Percentiles rank a stretch among this genome's conserved stretches.
Evolutionary conservation across 1,139 yeast species (phyloP).

Genomic region (Taphrina deformans): DNA sequence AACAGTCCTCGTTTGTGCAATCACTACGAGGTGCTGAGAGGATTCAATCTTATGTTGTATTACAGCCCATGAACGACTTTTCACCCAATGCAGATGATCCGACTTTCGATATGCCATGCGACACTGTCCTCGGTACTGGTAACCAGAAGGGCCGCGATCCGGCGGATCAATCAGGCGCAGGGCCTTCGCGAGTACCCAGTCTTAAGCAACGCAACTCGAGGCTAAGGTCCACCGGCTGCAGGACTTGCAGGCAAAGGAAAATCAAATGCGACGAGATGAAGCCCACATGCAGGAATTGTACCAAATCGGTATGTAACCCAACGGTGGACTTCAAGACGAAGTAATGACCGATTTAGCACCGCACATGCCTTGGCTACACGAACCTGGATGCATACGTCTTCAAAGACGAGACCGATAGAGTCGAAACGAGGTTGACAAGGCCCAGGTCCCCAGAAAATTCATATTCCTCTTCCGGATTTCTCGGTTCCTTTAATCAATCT

Average conservation of each 20-base stretch:
- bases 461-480: not conserved
- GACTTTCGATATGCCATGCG: not conserved
- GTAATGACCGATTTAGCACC: not conserved
- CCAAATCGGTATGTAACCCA: slow-evolving; percentile 2
- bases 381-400: not conserved
- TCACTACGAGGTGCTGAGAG: not conserved
- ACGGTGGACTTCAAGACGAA: not conserved
- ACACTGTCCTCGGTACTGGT: not conserved
- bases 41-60: not conserved
- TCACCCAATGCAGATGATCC: not conserved
- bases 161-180: not conserved
- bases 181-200: not conserved
- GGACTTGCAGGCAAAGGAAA: slow-evolving; percentile 40
- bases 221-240: slow-evolving; percentile 38
- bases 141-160: not conserved
- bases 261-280: slow-evolving; percentile 41
- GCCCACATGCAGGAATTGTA: slow-evolving; percentile 40
- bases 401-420: not conserved
- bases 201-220: slow-evolving; percentile 8
- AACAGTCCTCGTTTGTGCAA: not conserved
- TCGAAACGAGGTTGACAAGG: not conserved
- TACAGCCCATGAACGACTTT: not conserved
- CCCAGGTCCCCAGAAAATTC: not conserved
- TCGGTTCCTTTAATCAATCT: not conserved
- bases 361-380: slow-evolving; percentile 15